Evolutionary conservation across 2,329 filamentous ascomycete genomes (phyloP), one percentile per base, ranked within the genome.

Genomic region (Cadophora luteo-olivacea): DNA sequence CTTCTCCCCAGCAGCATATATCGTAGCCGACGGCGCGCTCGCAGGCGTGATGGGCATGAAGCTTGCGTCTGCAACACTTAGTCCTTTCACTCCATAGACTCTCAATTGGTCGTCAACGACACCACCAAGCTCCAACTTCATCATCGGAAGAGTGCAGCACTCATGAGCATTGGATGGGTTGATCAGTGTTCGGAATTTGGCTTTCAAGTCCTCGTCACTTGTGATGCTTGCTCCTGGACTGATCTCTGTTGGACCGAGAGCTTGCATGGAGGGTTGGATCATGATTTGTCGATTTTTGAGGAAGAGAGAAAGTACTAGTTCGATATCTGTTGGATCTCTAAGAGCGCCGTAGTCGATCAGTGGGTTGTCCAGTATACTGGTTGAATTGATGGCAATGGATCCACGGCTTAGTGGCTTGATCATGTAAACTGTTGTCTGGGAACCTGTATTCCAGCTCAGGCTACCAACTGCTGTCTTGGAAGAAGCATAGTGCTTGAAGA

Each of bases 191-290:
- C 86, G 84, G 55, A 97, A 81, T 45, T 89, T 87, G 45, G 87
- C 85, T 79, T 97, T 97, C 71, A 97, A 82, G 64, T 94, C 91
- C 8, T 93, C 91, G 0, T 91, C 93, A 19, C 32, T 60, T 19
- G 86, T 86, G 80, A 95, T 91, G 0, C 87, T 91, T 19, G 94
- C 66, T 5, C 79, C 80, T 0, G 80, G 79, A 0, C 69, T 62
- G 7, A 75, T 71, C 68, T 81, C 79, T 1, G 75, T 74, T n/a
- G 79, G 77, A 38, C 72, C 71, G 4, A 79, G 73, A 36, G 67
- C 69, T 69, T 77, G 73, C 72, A 77, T 79, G 1, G 76, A 74
- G 67, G 73, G 61, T 77, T 76, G 62, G 70, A 72, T 71, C 74
- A 79, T 78, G 45, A 69, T 60, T 57, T 70, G 55, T 19, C 70